Percentiles rank a stretch among this genome's conserved stretches.
Evolutionary conservation across 768 basidiomycete genomes (phyloP).

Genomic region (Leucocoprinus leucothites): DNA sequence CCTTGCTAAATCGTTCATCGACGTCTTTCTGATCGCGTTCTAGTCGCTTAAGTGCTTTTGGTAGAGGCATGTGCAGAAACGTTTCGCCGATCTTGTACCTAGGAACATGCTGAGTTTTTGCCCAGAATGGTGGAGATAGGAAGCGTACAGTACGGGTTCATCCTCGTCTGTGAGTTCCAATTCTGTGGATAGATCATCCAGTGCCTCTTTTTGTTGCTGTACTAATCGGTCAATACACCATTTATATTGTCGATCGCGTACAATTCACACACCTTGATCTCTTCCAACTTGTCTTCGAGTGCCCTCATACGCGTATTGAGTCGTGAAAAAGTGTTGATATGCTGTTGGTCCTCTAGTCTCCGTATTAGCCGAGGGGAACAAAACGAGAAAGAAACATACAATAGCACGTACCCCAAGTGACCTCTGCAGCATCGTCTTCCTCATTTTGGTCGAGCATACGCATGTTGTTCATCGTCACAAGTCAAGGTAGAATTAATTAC

Average conservation of each 20-base stretch:
- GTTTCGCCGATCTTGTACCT: conserved; percentile 91
- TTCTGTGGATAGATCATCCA: conserved; percentile 85
- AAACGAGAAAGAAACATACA: conserved; percentile 17
- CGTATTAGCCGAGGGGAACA: conserved; percentile 9
- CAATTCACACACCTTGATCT: conserved; percentile 56
- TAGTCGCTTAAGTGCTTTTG: conserved; percentile 66
- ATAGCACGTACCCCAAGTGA: conserved; percentile 70
- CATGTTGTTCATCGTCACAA: conserved; percentile 9
- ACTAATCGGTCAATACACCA: conserved; percentile 3
- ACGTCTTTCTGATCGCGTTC: conserved; percentile 65
- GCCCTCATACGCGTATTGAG: conserved; percentile 75
- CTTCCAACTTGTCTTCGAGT: conserved; percentile 69
- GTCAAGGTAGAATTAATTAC: background rate
- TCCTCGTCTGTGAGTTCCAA: conserved; percentile 89
- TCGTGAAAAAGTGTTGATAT: conserved; percentile 90
- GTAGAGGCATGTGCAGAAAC: conserved; percentile 75
- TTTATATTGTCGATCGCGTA: too few relatives aligned
- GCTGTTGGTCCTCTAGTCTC: conserved; percentile 74
- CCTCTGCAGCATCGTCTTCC: conserved; percentile 74
- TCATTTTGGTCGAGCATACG: conserved; percentile 66
- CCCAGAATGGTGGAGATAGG: background rate
- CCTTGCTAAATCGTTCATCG: conserved; percentile 47
- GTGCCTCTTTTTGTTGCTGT: conserved; percentile 92
- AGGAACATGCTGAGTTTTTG: conserved; percentile 1
- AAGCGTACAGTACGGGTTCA: conserved; percentile 66